Percentiles rank a stretch among this genome's conserved stretches.
phyloP scores from a whole-genome alignment of 805 yeast species.

The Cyberlindnera suaveolens region DNA sequence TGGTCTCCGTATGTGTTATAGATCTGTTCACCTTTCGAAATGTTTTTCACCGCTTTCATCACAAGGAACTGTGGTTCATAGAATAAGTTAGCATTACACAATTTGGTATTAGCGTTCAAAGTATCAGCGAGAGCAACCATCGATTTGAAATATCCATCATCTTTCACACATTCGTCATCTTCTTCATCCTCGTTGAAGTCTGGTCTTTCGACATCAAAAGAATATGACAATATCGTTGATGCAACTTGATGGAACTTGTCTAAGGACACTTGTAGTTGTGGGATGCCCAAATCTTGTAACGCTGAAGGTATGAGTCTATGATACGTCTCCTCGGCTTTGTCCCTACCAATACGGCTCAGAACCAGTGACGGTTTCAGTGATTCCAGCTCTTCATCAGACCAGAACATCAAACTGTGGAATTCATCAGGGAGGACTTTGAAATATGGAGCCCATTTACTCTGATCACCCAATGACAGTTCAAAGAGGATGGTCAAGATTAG shows the following conservation, averaged over 20 bases:
- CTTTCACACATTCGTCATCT: slow-evolving; percentile 32
- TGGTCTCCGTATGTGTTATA: slow-evolving; percentile 87
- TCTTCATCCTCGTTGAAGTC: slow-evolving; percentile 28
- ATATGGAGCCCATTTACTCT: slow-evolving; percentile 64
- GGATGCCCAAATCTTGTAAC: slow-evolving; percentile 33
- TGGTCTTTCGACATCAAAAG: slow-evolving; percentile 69
- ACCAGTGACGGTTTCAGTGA: slow-evolving; percentile 65
- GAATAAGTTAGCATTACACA: slow-evolving; percentile 67
- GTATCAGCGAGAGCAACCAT: slow-evolving; percentile 95
- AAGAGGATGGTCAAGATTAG: slow-evolving; percentile 62
- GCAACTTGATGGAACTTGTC: slow-evolving; percentile 70
- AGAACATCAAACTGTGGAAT: slow-evolving; percentile 71
- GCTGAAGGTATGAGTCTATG: slow-evolving; percentile 34
- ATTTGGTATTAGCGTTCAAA: slow-evolving; percentile 75
- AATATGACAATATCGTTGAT: slow-evolving; percentile 78
- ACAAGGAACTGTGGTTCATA: slow-evolving; percentile 43
- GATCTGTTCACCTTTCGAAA: slow-evolving; percentile 63
- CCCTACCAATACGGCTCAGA: slow-evolving; percentile 62
- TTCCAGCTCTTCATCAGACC: slow-evolving; percentile 59
- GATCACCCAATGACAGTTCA: slow-evolving; percentile 41
- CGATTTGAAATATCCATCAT: slow-evolving; percentile 53
- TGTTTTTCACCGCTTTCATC: slow-evolving; percentile 66
- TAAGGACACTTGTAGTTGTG: slow-evolving; percentile 34
- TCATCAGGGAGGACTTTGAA: slow-evolving; percentile 60
- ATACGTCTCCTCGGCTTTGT: slow-evolving; percentile 58